Evolutionary conservation across 2,329 filamentous ascomycete genomes (phyloP).

Genomic region (Cordyceps javanica): DNA sequence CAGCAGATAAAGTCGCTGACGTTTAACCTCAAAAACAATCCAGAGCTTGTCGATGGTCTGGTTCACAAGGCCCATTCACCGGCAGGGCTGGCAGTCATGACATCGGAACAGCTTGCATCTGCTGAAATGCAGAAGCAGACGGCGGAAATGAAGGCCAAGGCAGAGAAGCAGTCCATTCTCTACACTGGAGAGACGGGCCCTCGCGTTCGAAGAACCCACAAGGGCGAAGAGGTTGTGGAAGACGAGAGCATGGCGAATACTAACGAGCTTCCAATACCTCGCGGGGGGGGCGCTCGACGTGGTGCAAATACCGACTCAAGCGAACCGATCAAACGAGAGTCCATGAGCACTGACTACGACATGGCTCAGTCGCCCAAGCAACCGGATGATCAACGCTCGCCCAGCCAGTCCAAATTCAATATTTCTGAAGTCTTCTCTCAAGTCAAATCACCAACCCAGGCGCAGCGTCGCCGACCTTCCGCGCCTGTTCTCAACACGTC

Average conservation of each 20-base stretch:
- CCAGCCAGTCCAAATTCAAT: constrained; percentile 61
- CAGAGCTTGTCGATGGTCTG: constrained; percentile 68
- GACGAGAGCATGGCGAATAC: constrained; percentile 47
- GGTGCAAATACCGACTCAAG: neutral
- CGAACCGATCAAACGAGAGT: constrained; percentile 29
- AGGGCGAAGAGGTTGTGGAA: constrained; percentile 87
- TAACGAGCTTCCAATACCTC: constrained; percentile 24
- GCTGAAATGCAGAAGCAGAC: constrained; percentile 78
- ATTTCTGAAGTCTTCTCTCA: constrained; percentile 81
- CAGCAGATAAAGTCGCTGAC: constrained; percentile 68
- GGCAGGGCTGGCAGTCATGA: constrained; percentile 79
- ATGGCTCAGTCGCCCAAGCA: constrained; percentile 31
- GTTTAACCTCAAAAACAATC: constrained; percentile 86
- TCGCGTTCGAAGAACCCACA: constrained; percentile 82
- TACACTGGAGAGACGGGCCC: constrained; percentile 66
- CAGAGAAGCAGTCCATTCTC: constrained; percentile 79
- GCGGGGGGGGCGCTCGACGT: constrained; percentile 13
- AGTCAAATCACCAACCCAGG: constrained; percentile 64
- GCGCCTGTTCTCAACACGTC: constrained; percentile 38
- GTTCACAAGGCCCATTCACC: constrained; percentile 67
- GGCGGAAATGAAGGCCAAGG: constrained; percentile 68
- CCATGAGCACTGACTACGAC: constrained; percentile 21
- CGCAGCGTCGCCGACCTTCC: constrained; percentile 42
- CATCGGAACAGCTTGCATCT: constrained; percentile 82
- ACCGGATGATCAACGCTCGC: constrained; percentile 46